Conservation (phyloP, 2,329 filamentous ascomycete species). For the Leptographium wingfieldii region DNA sequence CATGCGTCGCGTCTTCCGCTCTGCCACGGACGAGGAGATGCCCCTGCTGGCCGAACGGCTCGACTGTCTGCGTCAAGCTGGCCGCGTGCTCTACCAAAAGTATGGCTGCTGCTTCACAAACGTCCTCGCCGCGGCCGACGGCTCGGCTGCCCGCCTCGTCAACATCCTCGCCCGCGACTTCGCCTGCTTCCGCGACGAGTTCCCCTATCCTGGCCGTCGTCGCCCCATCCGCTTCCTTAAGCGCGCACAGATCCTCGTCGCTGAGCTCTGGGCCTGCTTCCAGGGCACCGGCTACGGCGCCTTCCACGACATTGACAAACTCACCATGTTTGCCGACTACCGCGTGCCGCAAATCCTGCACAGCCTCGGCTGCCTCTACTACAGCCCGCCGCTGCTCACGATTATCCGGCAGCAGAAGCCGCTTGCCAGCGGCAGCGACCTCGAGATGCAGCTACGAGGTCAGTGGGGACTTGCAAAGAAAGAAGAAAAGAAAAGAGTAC, state of each 20-base stretch:
- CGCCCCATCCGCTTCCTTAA: slow-evolving; percentile 73
- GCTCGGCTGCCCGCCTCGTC: slow-evolving; percentile 73
- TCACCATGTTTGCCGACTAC: slow-evolving; percentile 99
- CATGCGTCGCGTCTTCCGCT: slow-evolving; percentile 69
- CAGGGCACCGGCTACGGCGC: slow-evolving; percentile 65
- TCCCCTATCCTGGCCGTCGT: slow-evolving; percentile 56
- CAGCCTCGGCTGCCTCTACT: slow-evolving; percentile 67
- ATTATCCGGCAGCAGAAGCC: slow-evolving; percentile 52
- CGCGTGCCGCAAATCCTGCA: slow-evolving; percentile 89
- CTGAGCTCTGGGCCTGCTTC: slow-evolving; percentile 94
- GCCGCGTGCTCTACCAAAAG: slow-evolving; percentile 64
- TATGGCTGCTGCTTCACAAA: slow-evolving; percentile 64
- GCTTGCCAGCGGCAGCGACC: slow-evolving; percentile 59
- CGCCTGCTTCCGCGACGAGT: slow-evolving; percentile 73
- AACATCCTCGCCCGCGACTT: slow-evolving; percentile 78
- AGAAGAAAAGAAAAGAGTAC: too few species aligned
- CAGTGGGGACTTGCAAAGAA: slow-evolving; percentile 5
- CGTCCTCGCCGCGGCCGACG: slow-evolving; percentile 59
- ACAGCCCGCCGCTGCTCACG: slow-evolving; percentile 66
- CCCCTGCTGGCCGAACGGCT: slow-evolving; percentile 71
- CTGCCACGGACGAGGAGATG: slow-evolving; percentile 74
- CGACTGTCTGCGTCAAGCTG: slow-evolving; percentile 69
- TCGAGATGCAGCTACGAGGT: slow-evolving; percentile 83
- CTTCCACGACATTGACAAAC: slow-evolving; percentile 83
- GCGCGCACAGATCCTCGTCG: slow-evolving; percentile 88